These are phyloP conservation scores for Saccharomyces hybrid DNA, from an alignment of 1,139 yeast species.

Conservation along the genomic window DNA sequence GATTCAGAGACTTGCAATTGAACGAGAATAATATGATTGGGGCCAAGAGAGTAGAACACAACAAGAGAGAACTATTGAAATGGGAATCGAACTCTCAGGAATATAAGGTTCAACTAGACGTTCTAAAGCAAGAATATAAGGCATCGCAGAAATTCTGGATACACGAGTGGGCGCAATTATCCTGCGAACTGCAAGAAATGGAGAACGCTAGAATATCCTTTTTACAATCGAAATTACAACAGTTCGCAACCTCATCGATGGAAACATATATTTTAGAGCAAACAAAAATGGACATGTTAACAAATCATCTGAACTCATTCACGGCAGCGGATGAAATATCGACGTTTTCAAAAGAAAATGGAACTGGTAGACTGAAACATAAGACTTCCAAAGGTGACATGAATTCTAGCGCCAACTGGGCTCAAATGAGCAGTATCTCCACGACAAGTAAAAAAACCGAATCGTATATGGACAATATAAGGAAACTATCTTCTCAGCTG, in stretches of 20 bases:
- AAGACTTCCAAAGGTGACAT: background rate
- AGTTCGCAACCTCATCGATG: conserved; percentile 42
- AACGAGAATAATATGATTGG: conserved; percentile 62
- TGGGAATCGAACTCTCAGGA: conserved; percentile 43
- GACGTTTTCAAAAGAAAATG: conserved; percentile 27
- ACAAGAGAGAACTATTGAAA: conserved; percentile 54
- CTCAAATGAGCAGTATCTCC: background rate
- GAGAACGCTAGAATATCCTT: conserved; percentile 76
- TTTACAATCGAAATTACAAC: conserved; percentile 73
- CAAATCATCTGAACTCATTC: conserved; percentile 20
- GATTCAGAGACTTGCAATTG: conserved; percentile 25
- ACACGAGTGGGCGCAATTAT: conserved; percentile 68
- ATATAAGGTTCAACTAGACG: conserved; percentile 43
- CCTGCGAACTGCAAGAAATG: conserved; percentile 62
- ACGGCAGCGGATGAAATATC: conserved; percentile 29
- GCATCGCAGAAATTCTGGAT: conserved; percentile 60
- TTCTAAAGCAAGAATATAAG: conserved; percentile 51
- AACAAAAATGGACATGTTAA: conserved; percentile 21
- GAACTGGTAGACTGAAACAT: conserved; percentile 28
- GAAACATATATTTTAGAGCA: conserved; percentile 27
- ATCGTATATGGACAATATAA: conserved; percentile 22
- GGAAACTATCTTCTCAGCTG: conserved; percentile 24
- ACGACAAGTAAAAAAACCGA: conserved; percentile 8
- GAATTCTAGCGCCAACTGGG: background rate
- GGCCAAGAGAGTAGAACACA: conserved; percentile 66